Evolutionary conservation across 495 filamentous ascomycete genomes (phyloP).

Genomic region (Podospora sp.): DNA sequence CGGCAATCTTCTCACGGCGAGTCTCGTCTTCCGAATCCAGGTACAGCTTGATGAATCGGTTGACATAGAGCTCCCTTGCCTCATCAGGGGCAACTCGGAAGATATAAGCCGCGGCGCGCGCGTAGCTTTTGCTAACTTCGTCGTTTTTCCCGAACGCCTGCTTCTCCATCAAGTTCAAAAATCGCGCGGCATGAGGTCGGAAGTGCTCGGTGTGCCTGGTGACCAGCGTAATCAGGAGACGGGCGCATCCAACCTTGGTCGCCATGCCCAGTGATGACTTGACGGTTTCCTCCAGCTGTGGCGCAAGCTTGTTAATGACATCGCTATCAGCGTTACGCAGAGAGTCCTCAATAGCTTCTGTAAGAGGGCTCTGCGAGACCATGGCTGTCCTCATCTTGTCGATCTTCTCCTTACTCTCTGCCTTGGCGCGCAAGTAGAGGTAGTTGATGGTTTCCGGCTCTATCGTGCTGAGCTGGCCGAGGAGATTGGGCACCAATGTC

Average conservation of each 20-base stretch:
- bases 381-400: constrained; percentile 80
- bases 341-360: constrained; percentile 89
- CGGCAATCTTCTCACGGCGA: constrained; percentile 71
- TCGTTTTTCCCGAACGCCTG: constrained; percentile 87
- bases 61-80: constrained; percentile 65
- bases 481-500: constrained; percentile 74
- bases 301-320: constrained; percentile 73
- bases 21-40: constrained; percentile 76
- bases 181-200: constrained; percentile 72
- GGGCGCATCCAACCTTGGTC: constrained; percentile 86
- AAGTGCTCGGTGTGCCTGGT: constrained; percentile 75
- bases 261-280: constrained; percentile 87
- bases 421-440: constrained; percentile 82
- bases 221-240: constrained; percentile 83
- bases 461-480: constrained; percentile 79
- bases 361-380: constrained; percentile 84
- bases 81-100: constrained; percentile 72
- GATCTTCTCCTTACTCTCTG: constrained; percentile 82
- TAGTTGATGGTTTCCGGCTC: constrained; percentile 90
- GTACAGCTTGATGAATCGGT: constrained; percentile 71
- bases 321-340: constrained; percentile 79
- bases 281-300: constrained; percentile 71
- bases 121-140: constrained; percentile 84
- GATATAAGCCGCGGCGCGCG: constrained; percentile 82
- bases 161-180: constrained; percentile 76